phyloP scores from a whole-genome alignment of 2,329 filamentous ascomycete genomes.

The Alternaria postmessia region DNA sequence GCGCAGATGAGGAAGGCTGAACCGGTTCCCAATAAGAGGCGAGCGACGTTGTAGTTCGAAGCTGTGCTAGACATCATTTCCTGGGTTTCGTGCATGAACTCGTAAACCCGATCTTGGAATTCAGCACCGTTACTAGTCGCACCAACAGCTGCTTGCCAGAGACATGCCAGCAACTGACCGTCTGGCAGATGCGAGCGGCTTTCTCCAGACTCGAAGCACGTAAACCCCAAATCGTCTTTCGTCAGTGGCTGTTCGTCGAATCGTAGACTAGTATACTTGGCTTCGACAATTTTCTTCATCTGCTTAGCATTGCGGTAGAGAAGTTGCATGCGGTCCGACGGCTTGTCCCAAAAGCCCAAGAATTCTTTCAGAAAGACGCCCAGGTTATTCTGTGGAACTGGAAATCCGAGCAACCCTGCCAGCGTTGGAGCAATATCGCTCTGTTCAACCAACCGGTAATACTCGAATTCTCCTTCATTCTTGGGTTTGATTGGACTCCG shows the following conservation, averaged over 20 bases:
- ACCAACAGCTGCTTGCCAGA: slow-evolving; percentile 63
- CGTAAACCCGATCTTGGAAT: slow-evolving; percentile 49
- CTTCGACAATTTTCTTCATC: slow-evolving; percentile 77
- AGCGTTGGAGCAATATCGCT: slow-evolving; percentile 92
- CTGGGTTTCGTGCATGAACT: slow-evolving; percentile 78
- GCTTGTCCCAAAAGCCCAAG: slow-evolving; percentile 75
- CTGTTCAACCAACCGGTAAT: slow-evolving; percentile 87
- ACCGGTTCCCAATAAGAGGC: slow-evolving; percentile 60
- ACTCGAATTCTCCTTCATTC: slow-evolving; percentile 72
- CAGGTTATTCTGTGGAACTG: slow-evolving; percentile 87
- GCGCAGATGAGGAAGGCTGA: slow-evolving; percentile 57
- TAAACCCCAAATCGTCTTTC: slow-evolving; percentile 14
- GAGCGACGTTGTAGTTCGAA: slow-evolving; percentile 84
- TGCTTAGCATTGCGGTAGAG: slow-evolving; percentile 82
- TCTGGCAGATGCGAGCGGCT: slow-evolving; percentile 19
- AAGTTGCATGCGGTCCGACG: slow-evolving; percentile 68
- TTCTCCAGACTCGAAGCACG: slow-evolving; percentile 20
- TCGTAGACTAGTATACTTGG: slow-evolving; percentile 69
- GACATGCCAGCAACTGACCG: slow-evolving; percentile 66
- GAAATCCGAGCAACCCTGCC: slow-evolving; percentile 84
- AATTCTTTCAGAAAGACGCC: slow-evolving; percentile 85
- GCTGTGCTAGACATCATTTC: slow-evolving; percentile 85
- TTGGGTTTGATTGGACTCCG: slow-evolving; percentile 66
- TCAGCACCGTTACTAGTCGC: slow-evolving; percentile 13
- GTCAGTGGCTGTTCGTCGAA: slow-evolving; percentile 50